Conservation (phyloP, 441 rosid species). For the Gossypium trilobum region DNA sequence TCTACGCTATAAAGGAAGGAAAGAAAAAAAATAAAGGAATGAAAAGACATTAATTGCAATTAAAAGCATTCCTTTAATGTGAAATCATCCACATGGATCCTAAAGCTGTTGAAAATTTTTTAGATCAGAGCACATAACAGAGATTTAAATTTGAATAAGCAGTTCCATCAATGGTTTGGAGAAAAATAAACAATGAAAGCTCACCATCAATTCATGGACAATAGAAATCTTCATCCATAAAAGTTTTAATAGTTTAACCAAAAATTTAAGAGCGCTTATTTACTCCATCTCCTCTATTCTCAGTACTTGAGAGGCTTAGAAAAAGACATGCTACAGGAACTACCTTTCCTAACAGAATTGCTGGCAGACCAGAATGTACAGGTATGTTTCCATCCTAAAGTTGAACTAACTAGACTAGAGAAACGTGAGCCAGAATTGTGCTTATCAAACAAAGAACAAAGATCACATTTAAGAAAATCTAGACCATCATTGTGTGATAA, state of each 20-base stretch:
- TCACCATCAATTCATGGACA: background rate
- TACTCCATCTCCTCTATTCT: background rate
- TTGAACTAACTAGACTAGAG: background rate
- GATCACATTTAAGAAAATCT: background rate
- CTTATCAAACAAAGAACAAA: background rate
- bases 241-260: background rate
- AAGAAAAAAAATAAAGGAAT: background rate
- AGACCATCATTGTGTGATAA: background rate
- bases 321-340: constrained; percentile 34
- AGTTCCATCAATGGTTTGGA: background rate
- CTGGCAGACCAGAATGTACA: constrained; percentile 31
- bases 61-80: background rate
- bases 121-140: background rate
- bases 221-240: background rate
- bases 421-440: background rate
- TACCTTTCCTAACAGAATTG: constrained; percentile 37
- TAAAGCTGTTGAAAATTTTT: background rate
- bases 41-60: background rate
- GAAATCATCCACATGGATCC: background rate
- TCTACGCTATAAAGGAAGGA: background rate
- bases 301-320: constrained; percentile 44
- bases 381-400: constrained; percentile 29
- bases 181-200: background rate
- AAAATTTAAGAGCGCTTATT: constrained; percentile 4
- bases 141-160: background rate